These are phyloP conservation scores for Xylaria sp. DNA, from an alignment of 2,329 filamentous ascomycete genomes.

Conservation along the genomic window DNA sequence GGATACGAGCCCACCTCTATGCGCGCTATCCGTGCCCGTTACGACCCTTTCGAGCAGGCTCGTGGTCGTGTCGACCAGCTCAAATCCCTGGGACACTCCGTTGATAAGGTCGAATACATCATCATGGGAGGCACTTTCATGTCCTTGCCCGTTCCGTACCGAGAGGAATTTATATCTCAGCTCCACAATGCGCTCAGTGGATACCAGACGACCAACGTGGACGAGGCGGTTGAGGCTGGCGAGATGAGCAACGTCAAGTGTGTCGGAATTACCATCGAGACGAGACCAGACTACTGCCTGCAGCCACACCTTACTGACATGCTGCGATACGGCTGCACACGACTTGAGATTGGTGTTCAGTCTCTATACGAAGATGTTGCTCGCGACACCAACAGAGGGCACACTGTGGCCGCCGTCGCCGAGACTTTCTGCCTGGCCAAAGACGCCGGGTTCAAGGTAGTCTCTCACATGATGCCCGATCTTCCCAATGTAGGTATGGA, in stretches of 20 bases:
- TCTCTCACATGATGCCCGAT: constrained; percentile 99
- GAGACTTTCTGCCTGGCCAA: constrained; percentile 97
- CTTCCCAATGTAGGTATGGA: constrained; percentile 98
- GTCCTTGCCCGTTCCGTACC: constrained; percentile 83
- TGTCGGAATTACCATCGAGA: constrained; percentile 98
- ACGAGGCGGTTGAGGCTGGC: constrained; percentile 88
- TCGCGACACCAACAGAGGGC: constrained; percentile 93
- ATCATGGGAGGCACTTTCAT: constrained; percentile 99
- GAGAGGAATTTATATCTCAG: constrained; percentile 90
- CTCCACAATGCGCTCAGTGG: constrained; percentile 95
- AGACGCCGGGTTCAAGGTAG: constrained; percentile 97
- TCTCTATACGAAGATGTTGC: constrained; percentile 97
- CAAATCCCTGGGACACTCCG: constrained; percentile 88
- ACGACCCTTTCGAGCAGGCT: constrained; percentile 97
- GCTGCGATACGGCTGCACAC: constrained; percentile 95
- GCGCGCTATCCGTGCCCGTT: constrained; percentile 92
- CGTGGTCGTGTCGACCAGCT: constrained; percentile 94
- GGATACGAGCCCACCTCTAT: constrained; percentile 98
- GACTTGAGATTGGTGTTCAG: constrained; percentile 91
- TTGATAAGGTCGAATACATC: constrained; percentile 99
- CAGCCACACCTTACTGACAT: constrained; percentile 94
- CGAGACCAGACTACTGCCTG: constrained; percentile 90
- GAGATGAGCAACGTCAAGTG: constrained; percentile 98
- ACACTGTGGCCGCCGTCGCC: constrained; percentile 90
- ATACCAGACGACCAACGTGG: constrained; percentile 89